Percentiles rank a stretch among this genome's conserved stretches.
Conservation (phyloP, 2,329 filamentous ascomycete genomes). For the Microdochium trichocladiopsis region DNA sequence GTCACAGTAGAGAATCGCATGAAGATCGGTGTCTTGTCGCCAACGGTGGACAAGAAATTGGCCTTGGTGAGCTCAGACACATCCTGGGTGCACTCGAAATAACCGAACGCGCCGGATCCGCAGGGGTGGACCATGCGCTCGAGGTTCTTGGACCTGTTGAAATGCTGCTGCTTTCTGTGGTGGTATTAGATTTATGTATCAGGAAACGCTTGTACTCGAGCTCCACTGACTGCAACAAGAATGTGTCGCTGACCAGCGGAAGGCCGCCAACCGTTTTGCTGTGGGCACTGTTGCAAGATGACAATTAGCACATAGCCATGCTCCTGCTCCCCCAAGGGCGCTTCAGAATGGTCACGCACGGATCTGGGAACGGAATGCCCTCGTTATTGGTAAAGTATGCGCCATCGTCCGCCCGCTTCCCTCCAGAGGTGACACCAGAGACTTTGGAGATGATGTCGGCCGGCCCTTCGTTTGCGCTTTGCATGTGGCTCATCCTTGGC, state of each 20-base stretch:
- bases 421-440: slow-evolving; percentile 33
- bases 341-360: slow-evolving; percentile 19
- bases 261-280: slow-evolving; percentile 47
- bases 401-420: slow-evolving; percentile 39
- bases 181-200: background rate
- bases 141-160: slow-evolving; percentile 47
- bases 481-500: slow-evolving; percentile 25
- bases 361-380: slow-evolving; percentile 41
- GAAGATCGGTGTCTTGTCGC: slow-evolving; percentile 47
- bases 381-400: slow-evolving; percentile 49
- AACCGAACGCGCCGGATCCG: slow-evolving; percentile 34
- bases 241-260: slow-evolving; percentile 38
- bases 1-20: slow-evolving; percentile 43
- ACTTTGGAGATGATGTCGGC: slow-evolving; percentile 43
- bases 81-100: slow-evolving; percentile 31
- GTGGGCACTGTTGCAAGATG: slow-evolving; percentile 20
- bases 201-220: background rate
- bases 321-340: too few species aligned
- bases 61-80: slow-evolving; percentile 8
- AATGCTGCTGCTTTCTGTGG: slow-evolving; percentile 37
- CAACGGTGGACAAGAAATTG: slow-evolving; percentile 26
- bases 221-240: slow-evolving; percentile 32
- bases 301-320: background rate
- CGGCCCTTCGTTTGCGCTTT: slow-evolving; percentile 42
- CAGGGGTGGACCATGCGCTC: slow-evolving; percentile 27